These are phyloP conservation scores for Neckera pumila DNA, from an alignment of 225 moss, liverwort and hornwort genomes.

Conservation along the genomic window DNA sequence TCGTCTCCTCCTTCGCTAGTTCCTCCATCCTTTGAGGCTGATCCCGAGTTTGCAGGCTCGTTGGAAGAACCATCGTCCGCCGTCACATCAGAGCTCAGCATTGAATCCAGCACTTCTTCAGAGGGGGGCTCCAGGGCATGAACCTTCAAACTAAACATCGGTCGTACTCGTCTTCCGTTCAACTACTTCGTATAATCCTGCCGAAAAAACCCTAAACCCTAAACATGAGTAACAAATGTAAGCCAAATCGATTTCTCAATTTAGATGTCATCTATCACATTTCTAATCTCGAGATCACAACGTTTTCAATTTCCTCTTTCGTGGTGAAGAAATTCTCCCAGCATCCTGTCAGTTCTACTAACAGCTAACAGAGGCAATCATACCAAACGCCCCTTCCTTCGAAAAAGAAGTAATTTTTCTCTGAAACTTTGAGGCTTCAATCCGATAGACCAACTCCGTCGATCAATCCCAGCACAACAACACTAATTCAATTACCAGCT, in stretches of 20 bases:
- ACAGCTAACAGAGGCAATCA: neutral
- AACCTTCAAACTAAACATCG: constrained; percentile 61
- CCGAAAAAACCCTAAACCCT: neutral
- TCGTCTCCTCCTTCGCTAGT: constrained; percentile 14
- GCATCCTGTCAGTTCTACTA: neutral
- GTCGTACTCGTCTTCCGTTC: neutral
- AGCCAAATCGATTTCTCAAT: neutral
- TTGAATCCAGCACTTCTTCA: constrained; percentile 39
- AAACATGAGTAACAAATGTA: neutral
- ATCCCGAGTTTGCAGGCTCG: constrained; percentile 3
- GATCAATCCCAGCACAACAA: neutral
- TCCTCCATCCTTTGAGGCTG: constrained; percentile 6
- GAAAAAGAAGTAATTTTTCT: neutral
- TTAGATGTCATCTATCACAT: neutral
- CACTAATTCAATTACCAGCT: neutral
- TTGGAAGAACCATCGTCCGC: constrained; percentile 2
- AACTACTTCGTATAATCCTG: neutral
- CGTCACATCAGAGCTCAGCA: constrained; percentile 20
- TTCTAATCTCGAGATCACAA: neutral
- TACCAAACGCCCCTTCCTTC: neutral
- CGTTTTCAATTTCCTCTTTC: neutral
- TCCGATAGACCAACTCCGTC: neutral
- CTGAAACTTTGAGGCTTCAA: neutral
- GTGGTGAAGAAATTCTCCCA: neutral
- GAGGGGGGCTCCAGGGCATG: constrained; percentile 48